A percentile compares a stretch with the other conserved stretches of the same genome.
These are phyloP conservation scores for Mycena maculata DNA, from an alignment of 768 basidiomycete species.

Conservation along the genomic window DNA sequence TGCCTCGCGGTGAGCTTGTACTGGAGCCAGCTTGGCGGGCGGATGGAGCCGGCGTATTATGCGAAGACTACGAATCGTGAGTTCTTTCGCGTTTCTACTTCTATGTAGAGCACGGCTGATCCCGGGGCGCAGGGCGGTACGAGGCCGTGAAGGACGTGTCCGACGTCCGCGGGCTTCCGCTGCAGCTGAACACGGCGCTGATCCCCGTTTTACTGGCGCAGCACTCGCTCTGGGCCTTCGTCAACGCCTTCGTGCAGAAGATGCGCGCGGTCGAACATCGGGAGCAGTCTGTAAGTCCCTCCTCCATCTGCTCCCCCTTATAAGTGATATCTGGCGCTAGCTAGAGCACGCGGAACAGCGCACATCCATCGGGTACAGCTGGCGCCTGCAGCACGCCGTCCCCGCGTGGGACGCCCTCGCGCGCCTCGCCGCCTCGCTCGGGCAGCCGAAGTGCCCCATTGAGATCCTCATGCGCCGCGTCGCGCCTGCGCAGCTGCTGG, in stretches of 20 bases:
- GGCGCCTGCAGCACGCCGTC: slow-evolving; percentile 11
- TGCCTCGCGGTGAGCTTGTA: slow-evolving; percentile 21
- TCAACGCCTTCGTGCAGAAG: slow-evolving; percentile 12
- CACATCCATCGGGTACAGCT: slow-evolving; percentile 2
- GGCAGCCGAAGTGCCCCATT: slow-evolving; percentile 7
- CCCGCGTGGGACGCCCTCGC: slow-evolving; percentile 12
- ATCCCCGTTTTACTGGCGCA: slow-evolving; percentile 7
- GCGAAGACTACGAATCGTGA: slow-evolving; percentile 9
- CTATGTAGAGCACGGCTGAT: background rate
- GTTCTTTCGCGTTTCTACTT: background rate
- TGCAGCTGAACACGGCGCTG: slow-evolving; percentile 10
- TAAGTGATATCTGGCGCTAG: too few relatives aligned
- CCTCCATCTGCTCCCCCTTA: background rate
- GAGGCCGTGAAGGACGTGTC: slow-evolving; percentile 19
- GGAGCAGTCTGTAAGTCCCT: slow-evolving; percentile 15
- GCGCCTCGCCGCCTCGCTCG: background rate
- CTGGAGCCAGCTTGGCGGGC: slow-evolving; percentile 22
- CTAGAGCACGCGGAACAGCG: slow-evolving; percentile 4
- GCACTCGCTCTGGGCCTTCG: slow-evolving; percentile 20
- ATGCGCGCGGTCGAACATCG: slow-evolving; percentile 8
- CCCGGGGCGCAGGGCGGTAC: background rate
- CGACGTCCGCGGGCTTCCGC: slow-evolving; percentile 15
- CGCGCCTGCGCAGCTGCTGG: slow-evolving; percentile 8
- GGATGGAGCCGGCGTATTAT: slow-evolving; percentile 24
- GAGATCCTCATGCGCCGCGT: slow-evolving; percentile 16